Evolutionary conservation across 371 early-diverging fungal genomes (phyloP).

Genomic region (Amoeboaphelidium protococcarum): DNA sequence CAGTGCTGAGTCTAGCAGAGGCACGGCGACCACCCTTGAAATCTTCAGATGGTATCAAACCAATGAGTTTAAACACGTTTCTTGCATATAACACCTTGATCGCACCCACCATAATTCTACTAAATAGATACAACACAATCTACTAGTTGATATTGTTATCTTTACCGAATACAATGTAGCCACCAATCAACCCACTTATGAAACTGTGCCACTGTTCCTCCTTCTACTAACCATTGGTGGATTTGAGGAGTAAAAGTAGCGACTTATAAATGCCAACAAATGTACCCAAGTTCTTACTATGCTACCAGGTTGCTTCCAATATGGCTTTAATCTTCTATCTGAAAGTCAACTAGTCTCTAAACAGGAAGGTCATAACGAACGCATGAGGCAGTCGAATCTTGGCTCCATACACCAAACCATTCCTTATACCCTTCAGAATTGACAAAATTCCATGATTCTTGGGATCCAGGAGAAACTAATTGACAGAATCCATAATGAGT

Average conservation of each 20-base stretch:
- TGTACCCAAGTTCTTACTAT: conserved; percentile 59
- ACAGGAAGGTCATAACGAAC: conserved; percentile 84
- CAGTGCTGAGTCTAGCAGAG: neutral
- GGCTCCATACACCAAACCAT: conserved; percentile 85
- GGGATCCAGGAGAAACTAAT: conserved; percentile 10
- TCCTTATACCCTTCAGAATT: conserved; percentile 76
- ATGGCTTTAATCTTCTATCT: conserved; percentile 16
- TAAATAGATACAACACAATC: conserved; percentile 80
- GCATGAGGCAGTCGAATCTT: conserved; percentile 93
- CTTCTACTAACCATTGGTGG: conserved; percentile 32
- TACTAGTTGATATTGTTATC: conserved; percentile 84
- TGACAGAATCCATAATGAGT: neutral
- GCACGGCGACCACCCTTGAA: neutral
- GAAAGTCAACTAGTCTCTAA: conserved; percentile 51
- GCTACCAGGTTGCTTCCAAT: conserved; percentile 61
- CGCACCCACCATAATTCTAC: conserved; percentile 57
- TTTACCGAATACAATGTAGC: conserved; percentile 76
- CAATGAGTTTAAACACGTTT: conserved; percentile 7
- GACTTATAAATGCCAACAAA: conserved; percentile 85
- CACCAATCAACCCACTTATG: conserved; percentile 77
- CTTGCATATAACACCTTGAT: conserved; percentile 52
- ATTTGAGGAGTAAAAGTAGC: conserved; percentile 39
- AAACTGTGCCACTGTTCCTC: conserved; percentile 54
- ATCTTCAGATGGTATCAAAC: neutral
- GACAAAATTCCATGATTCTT: conserved; percentile 48